Percentiles rank a stretch among this genome's conserved stretches.
phyloP scores from a whole-genome alignment of 23 red algal species.

The Pyropia yezoensis region DNA sequence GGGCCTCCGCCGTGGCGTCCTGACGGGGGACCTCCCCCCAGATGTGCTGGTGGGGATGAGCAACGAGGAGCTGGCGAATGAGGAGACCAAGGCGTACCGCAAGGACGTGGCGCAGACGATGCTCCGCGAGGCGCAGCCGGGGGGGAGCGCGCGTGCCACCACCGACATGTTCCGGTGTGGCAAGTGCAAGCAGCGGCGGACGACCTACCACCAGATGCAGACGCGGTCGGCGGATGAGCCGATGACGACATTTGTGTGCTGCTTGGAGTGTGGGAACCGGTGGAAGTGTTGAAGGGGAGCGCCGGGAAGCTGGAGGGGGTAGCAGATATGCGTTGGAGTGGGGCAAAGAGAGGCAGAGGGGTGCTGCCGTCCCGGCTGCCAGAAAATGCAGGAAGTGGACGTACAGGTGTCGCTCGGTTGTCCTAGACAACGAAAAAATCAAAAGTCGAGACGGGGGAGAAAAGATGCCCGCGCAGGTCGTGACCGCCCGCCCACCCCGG shows the following conservation, averaged over 20 bases:
- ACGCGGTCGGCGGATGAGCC: slow-evolving; percentile 98
- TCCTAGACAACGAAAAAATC: too few relatives aligned
- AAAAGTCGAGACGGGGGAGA: neutral
- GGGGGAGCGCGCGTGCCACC: slow-evolving; percentile 39
- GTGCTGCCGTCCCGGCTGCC: too few relatives aligned
- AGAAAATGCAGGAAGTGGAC: too few relatives aligned
- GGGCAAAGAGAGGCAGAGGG: too few relatives aligned
- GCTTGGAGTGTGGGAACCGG: slow-evolving; percentile 86
- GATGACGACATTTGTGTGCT: slow-evolving; percentile 95
- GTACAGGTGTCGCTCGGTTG: too few relatives aligned
- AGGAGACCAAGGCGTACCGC: slow-evolving; percentile 47
- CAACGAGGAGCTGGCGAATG: slow-evolving; percentile 74
- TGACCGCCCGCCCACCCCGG: too few relatives aligned
- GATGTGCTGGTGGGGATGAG: slow-evolving; percentile 63
- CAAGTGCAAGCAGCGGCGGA: slow-evolving; percentile 86
- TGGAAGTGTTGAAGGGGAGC: slow-evolving; percentile 73
- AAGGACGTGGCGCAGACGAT: slow-evolving; percentile 52
- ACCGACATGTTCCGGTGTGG: slow-evolving; percentile 93
- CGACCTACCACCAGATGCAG: slow-evolving; percentile 98
- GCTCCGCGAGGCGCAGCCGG: slow-evolving; percentile 65
- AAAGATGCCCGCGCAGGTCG: too few relatives aligned
- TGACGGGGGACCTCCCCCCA: slow-evolving; percentile 41
- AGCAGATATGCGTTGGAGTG: neutral
- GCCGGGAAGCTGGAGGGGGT: too few relatives aligned
- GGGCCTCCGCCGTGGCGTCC: slow-evolving; percentile 38